Conservation (phyloP, 345 rosid genomes). For the Acer saccharum region DNA sequence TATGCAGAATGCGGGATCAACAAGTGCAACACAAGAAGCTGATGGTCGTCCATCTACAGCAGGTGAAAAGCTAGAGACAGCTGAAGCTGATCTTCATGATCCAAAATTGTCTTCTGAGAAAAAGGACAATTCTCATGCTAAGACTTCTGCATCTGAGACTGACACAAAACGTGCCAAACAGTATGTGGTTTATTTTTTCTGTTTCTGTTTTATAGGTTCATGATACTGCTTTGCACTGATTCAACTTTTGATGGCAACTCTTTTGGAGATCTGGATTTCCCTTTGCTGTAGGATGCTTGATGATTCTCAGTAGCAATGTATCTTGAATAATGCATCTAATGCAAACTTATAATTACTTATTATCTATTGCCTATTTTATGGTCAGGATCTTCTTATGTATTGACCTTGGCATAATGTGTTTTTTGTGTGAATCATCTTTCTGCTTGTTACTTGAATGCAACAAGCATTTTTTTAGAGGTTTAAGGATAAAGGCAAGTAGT, state of each 20-base stretch:
- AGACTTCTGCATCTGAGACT: conserved; percentile 52
- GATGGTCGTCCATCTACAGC: conserved; percentile 44
- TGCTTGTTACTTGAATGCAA: not conserved
- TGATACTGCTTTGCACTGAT: not conserved
- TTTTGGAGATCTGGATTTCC: not conserved
- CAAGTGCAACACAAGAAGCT: conserved; percentile 50
- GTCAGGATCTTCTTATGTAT: not conserved
- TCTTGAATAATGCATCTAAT: not conserved
- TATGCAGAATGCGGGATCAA: conserved; percentile 50
- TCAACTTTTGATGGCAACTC: not conserved
- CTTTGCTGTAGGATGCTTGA: not conserved
- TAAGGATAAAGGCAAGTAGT: not conserved
- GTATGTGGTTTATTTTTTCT: conserved; percentile 50
- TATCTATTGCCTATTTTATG: not conserved
- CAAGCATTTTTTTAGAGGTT: not conserved
- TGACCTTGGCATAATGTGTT: not conserved
- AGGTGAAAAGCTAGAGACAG: conserved; percentile 56
- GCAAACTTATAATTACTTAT: not conserved
- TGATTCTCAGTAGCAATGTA: not conserved
- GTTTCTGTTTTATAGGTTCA: not conserved
- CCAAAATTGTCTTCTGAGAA: conserved; percentile 55
- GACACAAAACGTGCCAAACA: conserved; percentile 89
- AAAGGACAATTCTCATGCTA: conserved; percentile 49
- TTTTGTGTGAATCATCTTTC: not conserved
- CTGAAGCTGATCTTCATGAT: conserved; percentile 54